phyloP scores from a whole-genome alignment of 176 grass and related monocot genomes.

The Oropetium thomaeum region DNA sequence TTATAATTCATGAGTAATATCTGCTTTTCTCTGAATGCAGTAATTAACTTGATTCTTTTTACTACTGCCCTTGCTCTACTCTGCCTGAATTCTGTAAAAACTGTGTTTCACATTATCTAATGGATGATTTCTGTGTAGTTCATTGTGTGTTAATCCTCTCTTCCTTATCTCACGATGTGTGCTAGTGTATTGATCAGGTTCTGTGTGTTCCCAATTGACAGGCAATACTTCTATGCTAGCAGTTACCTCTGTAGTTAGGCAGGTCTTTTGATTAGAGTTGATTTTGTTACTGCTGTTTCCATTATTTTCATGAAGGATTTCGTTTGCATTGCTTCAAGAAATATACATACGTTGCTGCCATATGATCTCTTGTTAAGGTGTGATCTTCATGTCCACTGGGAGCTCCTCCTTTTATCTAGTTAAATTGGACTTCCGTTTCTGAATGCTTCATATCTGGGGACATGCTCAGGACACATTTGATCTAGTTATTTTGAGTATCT shows the following conservation, averaged over 20 bases:
- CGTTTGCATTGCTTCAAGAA: conserved; percentile 2
- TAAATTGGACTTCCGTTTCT: background rate
- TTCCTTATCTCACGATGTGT: background rate
- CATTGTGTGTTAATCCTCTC: background rate
- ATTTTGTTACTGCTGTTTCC: background rate
- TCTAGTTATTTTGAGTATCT: background rate
- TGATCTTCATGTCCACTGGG: background rate
- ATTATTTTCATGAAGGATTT: background rate
- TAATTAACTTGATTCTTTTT: too few relatives aligned
- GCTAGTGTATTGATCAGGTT: conserved; percentile 31
- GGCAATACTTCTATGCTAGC: background rate
- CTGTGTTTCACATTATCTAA: background rate
- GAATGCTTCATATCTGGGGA: background rate
- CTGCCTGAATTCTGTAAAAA: background rate
- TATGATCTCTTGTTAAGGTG: background rate
- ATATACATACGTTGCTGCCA: background rate
- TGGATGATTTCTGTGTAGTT: background rate
- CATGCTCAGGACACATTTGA: background rate
- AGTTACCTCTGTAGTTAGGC: background rate
- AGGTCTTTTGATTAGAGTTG: background rate
- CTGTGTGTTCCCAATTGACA: background rate
- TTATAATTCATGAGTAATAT: background rate
- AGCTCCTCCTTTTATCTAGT: background rate
- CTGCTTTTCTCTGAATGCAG: background rate
- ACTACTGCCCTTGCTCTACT: background rate